phyloP scores from a whole-genome alignment of 345 rosid genomes.

The Corchorus capsularis region DNA sequence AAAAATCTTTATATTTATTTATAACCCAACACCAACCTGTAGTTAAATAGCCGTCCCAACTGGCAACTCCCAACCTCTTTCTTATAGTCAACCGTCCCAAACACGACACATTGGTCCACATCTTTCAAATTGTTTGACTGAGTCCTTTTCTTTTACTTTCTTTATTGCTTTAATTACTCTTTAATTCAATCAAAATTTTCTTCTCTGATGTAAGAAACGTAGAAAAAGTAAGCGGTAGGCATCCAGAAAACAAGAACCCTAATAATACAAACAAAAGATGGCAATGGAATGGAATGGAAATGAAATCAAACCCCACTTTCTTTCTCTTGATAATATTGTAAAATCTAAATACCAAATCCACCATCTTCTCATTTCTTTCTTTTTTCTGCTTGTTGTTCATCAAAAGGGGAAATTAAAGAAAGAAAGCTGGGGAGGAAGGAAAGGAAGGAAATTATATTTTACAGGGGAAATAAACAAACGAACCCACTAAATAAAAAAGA shows the following conservation, averaged over 20 bases:
- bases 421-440: not conserved
- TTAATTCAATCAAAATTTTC: constrained; percentile 5
- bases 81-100: constrained; percentile 45
- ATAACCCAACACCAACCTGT: constrained; percentile 22
- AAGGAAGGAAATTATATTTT: constrained; percentile 16
- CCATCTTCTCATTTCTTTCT: constrained; percentile 23
- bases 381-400: not conserved
- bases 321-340: constrained; percentile 14
- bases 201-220: constrained; percentile 7
- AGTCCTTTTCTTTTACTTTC: constrained; percentile 20
- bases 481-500: constrained; percentile 14
- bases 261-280: constrained; percentile 8
- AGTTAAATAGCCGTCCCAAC: constrained; percentile 32
- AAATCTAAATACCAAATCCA: constrained; percentile 46
- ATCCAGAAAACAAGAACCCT: constrained; percentile 29
- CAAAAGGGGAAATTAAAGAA: too few species aligned
- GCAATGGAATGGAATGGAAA: not conserved
- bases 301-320: constrained; percentile 21
- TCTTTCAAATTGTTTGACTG: constrained; percentile 44
- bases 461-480: constrained; percentile 33
- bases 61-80: constrained; percentile 34
- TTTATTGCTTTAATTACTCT: not conserved
- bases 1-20: too few species aligned
- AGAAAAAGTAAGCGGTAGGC: constrained; percentile 24
- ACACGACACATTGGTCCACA: constrained; percentile 48